These are phyloP conservation scores for Allium sativum DNA, from an alignment of 106 monocot genomes.

Conservation along the genomic window DNA sequence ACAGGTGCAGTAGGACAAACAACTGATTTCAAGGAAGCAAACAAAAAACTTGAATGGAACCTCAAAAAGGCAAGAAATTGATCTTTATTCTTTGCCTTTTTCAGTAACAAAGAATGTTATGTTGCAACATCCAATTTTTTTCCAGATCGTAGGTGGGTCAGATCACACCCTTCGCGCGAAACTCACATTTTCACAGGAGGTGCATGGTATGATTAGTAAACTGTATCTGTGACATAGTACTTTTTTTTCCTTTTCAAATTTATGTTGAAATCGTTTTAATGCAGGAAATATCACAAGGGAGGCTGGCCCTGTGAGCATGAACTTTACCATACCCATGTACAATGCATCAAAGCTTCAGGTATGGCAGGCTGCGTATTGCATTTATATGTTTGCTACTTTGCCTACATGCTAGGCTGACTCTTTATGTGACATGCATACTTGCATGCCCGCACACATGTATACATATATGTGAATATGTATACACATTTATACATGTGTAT, in stretches of 20 bases:
- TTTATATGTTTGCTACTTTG: background rate
- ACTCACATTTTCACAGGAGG: conserved; percentile 88
- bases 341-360: conserved; percentile 96
- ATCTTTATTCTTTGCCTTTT: background rate
- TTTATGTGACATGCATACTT: too few species aligned
- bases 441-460: too few species aligned
- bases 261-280: background rate
- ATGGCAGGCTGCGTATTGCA: background rate
- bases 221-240: background rate
- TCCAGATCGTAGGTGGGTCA: conserved; percentile 94
- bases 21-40: conserved; percentile 90
- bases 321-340: conserved; percentile 94
- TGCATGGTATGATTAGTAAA: conserved; percentile 55
- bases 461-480: too few species aligned
- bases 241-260: too few species aligned
- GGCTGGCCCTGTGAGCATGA: conserved; percentile 98
- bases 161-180: conserved; percentile 90
- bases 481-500: too few species aligned
- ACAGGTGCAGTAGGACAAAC: conserved; percentile 79
- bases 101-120: background rate
- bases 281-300: conserved; percentile 86
- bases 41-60: conserved; percentile 77
- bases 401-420: too few species aligned
- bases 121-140: background rate
- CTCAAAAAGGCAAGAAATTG: conserved; percentile 62